phyloP scores from a whole-genome alignment of 768 basidiomycete genomes.

The Harrya chromipes region DNA sequence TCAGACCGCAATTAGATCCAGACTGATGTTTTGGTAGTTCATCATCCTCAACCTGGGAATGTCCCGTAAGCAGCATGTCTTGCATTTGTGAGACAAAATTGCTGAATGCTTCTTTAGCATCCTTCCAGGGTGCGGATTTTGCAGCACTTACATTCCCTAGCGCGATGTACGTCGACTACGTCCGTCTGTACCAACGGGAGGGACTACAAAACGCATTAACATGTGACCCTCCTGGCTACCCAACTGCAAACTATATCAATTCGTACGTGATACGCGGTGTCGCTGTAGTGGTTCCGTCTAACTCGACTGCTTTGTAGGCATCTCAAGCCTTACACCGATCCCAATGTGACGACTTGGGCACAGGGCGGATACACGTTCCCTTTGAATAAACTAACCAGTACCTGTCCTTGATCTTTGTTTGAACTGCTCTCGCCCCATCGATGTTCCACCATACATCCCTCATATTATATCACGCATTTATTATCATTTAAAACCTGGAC shows the following conservation, averaged over 20 bases:
- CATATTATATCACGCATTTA: slow-evolving; percentile 29
- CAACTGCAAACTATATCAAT: slow-evolving; percentile 79
- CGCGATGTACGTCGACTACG: slow-evolving; percentile 84
- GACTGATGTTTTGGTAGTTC: slow-evolving; percentile 45
- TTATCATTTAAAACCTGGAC: slow-evolving; percentile 23
- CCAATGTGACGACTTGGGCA: slow-evolving; percentile 85
- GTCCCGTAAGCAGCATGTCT: slow-evolving; percentile 43
- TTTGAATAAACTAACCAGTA: slow-evolving; percentile 45
- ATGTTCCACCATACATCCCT: slow-evolving; percentile 15
- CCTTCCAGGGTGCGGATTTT: slow-evolving; percentile 74
- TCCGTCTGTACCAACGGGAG: slow-evolving; percentile 81
- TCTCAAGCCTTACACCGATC: slow-evolving; percentile 64
- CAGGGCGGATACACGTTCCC: slow-evolving; percentile 76
- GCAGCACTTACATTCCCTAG: slow-evolving; percentile 72
- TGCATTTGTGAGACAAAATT: background rate
- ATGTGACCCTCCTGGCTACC: slow-evolving; percentile 75
- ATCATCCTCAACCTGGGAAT: slow-evolving; percentile 85
- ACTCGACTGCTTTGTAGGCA: slow-evolving; percentile 21
- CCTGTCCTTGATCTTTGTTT: slow-evolving; percentile 18
- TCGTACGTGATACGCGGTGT: slow-evolving; percentile 37
- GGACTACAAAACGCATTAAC: slow-evolving; percentile 66
- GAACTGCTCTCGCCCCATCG: slow-evolving; percentile 5
- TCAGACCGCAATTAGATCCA: background rate
- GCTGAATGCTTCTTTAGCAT: slow-evolving; percentile 34
- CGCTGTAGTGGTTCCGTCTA: slow-evolving; percentile 1